These are phyloP conservation scores for Glaciozyma antarctica DNA, from an alignment of 768 basidiomycete species.

Conservation along the genomic window DNA sequence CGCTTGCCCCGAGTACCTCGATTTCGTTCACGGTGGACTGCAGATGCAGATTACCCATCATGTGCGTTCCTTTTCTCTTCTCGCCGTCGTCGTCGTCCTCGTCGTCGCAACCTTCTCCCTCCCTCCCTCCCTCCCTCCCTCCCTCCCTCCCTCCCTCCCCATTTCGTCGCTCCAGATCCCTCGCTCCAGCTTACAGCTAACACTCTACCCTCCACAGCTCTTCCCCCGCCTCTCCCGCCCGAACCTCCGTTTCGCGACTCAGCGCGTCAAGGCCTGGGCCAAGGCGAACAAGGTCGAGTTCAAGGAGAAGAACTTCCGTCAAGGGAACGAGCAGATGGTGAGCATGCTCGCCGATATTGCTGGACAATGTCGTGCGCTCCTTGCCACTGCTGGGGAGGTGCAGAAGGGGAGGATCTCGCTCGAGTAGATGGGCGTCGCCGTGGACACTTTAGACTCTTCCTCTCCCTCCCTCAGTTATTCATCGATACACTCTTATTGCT, in stretches of 20 bases:
- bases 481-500: too few relatives aligned
- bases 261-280: constrained; percentile 1
- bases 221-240: constrained; percentile 4
- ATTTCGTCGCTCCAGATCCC: too few relatives aligned
- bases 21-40: constrained; percentile 90
- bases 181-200: neutral
- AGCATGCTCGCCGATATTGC: neutral
- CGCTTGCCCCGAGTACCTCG: constrained; percentile 69
- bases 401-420: neutral
- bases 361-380: neutral
- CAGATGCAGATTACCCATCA: constrained; percentile 89
- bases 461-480: too few relatives aligned
- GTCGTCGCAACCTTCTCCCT: too few relatives aligned
- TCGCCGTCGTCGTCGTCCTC: neutral
- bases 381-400: neutral
- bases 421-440: neutral
- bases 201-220: neutral
- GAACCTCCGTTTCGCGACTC: neutral
- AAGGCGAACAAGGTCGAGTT: constrained; percentile 3
- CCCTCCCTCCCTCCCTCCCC: too few relatives aligned
- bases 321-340: neutral
- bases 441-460: too few relatives aligned
- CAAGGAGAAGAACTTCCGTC: constrained; percentile 3
- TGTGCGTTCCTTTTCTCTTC: neutral
- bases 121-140: too few relatives aligned